Evolutionary conservation across 805 yeast genomes (phyloP), one percentile per base, ranked within the genome.

Genomic region (Candida boidinii): DNA sequence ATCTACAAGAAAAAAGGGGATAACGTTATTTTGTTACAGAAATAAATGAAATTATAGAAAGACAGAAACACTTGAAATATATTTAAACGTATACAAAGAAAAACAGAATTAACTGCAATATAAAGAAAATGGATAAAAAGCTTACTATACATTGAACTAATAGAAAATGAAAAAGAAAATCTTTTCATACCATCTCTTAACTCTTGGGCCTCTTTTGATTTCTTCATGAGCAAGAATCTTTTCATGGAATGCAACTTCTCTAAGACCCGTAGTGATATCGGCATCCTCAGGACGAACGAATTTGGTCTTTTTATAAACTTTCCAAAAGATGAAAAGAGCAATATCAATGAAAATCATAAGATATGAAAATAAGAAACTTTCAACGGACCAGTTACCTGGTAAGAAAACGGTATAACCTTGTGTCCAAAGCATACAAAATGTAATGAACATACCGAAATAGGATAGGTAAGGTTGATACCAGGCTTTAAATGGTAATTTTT

Each of bases 381-480:
- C 64, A 14, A 67, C 65, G 14, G 64, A 53, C 87, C 90, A 84
- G 34, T 60, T 49, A 5, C 81, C 84, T 11, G 77, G 76, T 28
- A 77, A 52, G 54, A 85, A 83, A 2, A 77, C 82, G 3, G 69
- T 58, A 58, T 81, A 85, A 5, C 94, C 94, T 39, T 73, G 73
- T 17, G 75, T 57, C 52, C 73, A 55, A 44, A 72, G 48, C 83
- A 83, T 66, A 36, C 61, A 51, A 37, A 65, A 44, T 7, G 73
- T 60, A 31, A 68, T 60, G 17, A 53, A 36, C 5, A 69, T 49
- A 0, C 79, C 79, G 37, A 72, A 52, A 26, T 61, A 59, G 1
- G 79, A 69, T 13, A 70, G 57, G 39, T 66, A 76, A 12, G 86
- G 86, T 53, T 78, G 84, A 38, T 57, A 59, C 70, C 72, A 68